A percentile compares a stretch with the other conserved stretches of the same genome.
Evolutionary conservation across 306 rosid genomes (phyloP).

Genomic region (Pterocarpus santalinus): DNA sequence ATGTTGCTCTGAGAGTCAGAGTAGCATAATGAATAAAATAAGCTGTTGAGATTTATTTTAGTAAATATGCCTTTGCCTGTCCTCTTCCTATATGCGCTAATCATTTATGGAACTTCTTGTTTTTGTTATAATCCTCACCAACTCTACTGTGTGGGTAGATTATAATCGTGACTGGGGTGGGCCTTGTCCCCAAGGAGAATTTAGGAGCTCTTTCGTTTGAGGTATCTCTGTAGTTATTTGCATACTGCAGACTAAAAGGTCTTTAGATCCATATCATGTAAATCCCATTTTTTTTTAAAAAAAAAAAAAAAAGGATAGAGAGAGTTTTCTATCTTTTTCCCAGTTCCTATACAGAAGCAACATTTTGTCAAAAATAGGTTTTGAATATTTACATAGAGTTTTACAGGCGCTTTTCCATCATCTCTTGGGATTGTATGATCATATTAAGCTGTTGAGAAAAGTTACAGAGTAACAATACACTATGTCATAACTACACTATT

Average conservation of each 20-base stretch:
- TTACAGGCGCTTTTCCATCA: background rate
- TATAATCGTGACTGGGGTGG: background rate
- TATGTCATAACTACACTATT: background rate
- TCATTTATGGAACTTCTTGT: too few species aligned
- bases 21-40: background rate
- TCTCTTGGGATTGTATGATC: slow-evolving; percentile 26
- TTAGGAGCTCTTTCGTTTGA: background rate
- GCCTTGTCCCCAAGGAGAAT: background rate
- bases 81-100: background rate
- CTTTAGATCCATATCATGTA: slow-evolving; percentile 7
- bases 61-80: slow-evolving; percentile 18
- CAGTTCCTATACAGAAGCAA: too few species aligned
- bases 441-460: background rate
- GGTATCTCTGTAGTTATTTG: slow-evolving; percentile 18
- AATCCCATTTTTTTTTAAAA: too few species aligned
- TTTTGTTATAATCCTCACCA: too few species aligned
- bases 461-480: background rate
- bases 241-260: background rate
- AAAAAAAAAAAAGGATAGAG: too few species aligned
- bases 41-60: slow-evolving; percentile 20
- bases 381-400: background rate
- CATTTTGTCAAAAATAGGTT: background rate
- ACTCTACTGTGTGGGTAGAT: slow-evolving; percentile 4
- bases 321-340: too few species aligned
- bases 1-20: background rate